Conservation (phyloP, 441 rosid species). For the Melastoma candidum region DNA sequence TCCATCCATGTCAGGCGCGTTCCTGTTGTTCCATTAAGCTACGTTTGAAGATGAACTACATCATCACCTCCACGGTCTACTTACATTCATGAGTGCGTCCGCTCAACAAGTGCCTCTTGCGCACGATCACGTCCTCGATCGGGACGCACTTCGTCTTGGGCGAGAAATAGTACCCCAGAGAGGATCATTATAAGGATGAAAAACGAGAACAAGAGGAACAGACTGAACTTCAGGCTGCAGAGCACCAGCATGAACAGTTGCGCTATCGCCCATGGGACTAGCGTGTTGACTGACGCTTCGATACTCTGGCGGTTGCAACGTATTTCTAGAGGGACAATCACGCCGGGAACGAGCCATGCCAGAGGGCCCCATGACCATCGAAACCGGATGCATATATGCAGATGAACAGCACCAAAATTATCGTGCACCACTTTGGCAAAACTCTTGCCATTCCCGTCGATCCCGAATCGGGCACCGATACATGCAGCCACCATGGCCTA, state of each 20-base stretch:
- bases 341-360: slow-evolving; percentile 85
- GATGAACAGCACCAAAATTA: slow-evolving; percentile 68
- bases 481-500: slow-evolving; percentile 54
- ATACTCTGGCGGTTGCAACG: slow-evolving; percentile 84
- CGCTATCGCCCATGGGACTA: slow-evolving; percentile 63
- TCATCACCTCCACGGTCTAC: slow-evolving; percentile 24
- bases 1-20: too few relatives aligned
- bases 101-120: slow-evolving; percentile 59
- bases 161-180: slow-evolving; percentile 43
- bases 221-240: slow-evolving; percentile 72
- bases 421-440: slow-evolving; percentile 63
- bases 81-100: slow-evolving; percentile 21
- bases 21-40: too few relatives aligned
- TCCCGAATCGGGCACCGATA: slow-evolving; percentile 67
- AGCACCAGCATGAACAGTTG: slow-evolving; percentile 64
- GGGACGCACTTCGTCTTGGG: slow-evolving; percentile 87
- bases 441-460: slow-evolving; percentile 44
- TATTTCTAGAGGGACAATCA: slow-evolving; percentile 80
- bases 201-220: slow-evolving; percentile 69
- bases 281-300: slow-evolving; percentile 74
- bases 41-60: too few relatives aligned
- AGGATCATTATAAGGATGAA: slow-evolving; percentile 57
- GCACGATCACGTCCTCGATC: slow-evolving; percentile 73
- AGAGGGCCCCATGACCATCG: slow-evolving; percentile 98
- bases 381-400: slow-evolving; percentile 73